Conservation (phyloP, 2,329 filamentous ascomycete species). For the Emmonsia crescens region DNA sequence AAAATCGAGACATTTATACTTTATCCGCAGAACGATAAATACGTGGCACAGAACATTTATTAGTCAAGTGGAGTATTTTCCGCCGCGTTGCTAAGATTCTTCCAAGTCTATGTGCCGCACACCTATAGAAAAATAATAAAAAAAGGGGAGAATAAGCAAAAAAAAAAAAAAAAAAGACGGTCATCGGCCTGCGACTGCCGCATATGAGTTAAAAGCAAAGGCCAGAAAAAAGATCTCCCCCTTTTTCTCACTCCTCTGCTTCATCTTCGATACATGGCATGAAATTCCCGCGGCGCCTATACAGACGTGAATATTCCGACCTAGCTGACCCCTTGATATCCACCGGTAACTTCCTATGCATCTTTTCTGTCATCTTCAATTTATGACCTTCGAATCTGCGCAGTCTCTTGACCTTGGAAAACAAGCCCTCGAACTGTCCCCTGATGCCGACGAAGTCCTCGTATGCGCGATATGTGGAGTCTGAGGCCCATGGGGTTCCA, state of each 20-base stretch:
- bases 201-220: not conserved
- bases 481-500: conserved; percentile 7
- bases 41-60: not conserved
- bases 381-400: not conserved
- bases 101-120: not conserved
- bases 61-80: not conserved
- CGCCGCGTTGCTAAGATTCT: not conserved
- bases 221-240: not conserved
- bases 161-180: not conserved
- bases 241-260: not conserved
- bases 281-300: not conserved
- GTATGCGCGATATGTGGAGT: conserved; percentile 9
- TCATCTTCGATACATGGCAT: not conserved
- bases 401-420: conserved; percentile 1
- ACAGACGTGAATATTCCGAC: not conserved
- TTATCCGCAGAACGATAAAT: not conserved
- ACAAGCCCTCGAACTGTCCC: not conserved
- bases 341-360: not conserved
- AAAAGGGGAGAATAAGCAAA: not conserved
- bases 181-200: not conserved
- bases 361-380: not conserved
- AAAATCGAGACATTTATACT: not conserved
- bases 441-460: conserved; percentile 8
- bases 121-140: not conserved
- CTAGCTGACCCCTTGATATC: not conserved